Percentiles rank a stretch among this genome's conserved stretches.
These are phyloP conservation scores for Tilletia caries DNA, from an alignment of 1,284 basidiomycete genomes.

Conservation along the genomic window DNA sequence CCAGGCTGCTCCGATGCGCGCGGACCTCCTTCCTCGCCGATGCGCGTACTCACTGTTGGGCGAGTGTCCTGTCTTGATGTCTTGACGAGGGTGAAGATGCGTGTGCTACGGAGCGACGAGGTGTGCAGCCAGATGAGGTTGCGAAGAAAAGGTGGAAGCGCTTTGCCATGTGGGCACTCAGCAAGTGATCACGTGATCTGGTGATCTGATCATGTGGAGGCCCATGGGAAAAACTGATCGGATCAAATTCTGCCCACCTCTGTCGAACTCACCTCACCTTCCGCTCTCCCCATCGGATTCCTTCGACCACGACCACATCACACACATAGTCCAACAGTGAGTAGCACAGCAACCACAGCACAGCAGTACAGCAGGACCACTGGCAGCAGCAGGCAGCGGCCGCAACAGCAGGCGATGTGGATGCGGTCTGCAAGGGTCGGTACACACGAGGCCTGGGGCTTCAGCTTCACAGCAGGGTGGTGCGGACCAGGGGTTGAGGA, in stretches of 20 bases:
- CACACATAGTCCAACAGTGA: constrained; percentile 6
- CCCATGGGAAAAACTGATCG: not conserved
- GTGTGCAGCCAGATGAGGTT: not conserved
- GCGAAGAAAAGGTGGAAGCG: not conserved
- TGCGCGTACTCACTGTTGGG: not conserved
- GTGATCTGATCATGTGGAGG: not conserved
- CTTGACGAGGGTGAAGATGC: not conserved
- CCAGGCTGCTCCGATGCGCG: too few relatives aligned
- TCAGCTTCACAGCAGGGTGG: too few relatives aligned
- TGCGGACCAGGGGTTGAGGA: not conserved
- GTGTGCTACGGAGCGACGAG: not conserved
- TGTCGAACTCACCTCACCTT: not conserved
- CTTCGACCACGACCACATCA: not conserved
- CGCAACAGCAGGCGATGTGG: too few relatives aligned
- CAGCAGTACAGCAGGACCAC: not conserved
- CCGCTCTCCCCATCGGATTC: not conserved
- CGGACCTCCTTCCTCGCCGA: too few relatives aligned
- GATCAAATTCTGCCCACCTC: constrained; percentile 1
- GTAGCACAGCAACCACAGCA: not conserved
- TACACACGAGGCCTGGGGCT: too few relatives aligned
- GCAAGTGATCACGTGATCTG: not conserved
- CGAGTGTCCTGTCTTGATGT: constrained; percentile 6
- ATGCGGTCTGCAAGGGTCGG: too few relatives aligned
- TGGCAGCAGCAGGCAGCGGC: too few relatives aligned
- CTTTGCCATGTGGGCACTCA: too few relatives aligned